phyloP scores from a whole-genome alignment of 2,329 filamentous ascomycete species.

The Coleophoma eucalyptorum region DNA sequence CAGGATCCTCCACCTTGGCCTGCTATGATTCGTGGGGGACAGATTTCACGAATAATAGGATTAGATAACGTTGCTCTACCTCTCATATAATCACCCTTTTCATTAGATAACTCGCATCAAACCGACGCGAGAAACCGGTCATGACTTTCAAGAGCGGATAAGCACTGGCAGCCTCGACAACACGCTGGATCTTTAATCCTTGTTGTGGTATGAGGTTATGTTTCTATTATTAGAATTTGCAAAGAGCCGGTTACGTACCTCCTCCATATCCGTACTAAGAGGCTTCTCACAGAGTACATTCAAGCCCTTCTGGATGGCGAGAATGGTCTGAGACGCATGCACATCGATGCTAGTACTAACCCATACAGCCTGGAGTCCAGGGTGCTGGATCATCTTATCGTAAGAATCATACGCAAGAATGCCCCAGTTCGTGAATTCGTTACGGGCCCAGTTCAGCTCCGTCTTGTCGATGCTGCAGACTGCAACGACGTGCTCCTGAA shows the following conservation, averaged over 20 bases:
- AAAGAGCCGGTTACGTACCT: conserved; percentile 15
- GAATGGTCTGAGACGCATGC: conserved; percentile 28
- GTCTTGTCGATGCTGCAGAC: conserved; percentile 38
- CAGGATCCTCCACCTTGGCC: too few relatives aligned
- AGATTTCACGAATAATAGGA: too few relatives aligned
- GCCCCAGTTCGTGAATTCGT: conserved; percentile 5
- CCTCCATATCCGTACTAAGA: conserved; percentile 27
- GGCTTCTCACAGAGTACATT: conserved; percentile 36
- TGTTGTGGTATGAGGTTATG: conserved; percentile 3
- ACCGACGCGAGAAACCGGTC: conserved; percentile 39
- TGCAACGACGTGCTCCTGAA: conserved; percentile 41
- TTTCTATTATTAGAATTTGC: not conserved
- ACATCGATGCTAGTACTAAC: conserved; percentile 29
- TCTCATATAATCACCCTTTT: too few relatives aligned
- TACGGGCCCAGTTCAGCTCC: conserved; percentile 25
- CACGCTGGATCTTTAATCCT: conserved; percentile 16
- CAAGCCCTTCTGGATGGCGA: conserved; percentile 29
- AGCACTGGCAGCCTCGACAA: conserved; percentile 30
- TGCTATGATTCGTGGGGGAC: too few relatives aligned
- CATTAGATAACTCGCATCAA: conserved; percentile 38
- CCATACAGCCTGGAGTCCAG: conserved; percentile 10
- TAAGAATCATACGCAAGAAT: conserved; percentile 4
- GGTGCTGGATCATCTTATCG: conserved; percentile 6
- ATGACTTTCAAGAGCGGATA: conserved; percentile 36
- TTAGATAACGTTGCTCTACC: too few relatives aligned